Percentiles rank a stretch among this genome's conserved stretches.
Evolutionary conservation across 129 eudicot genomes (phyloP).

Genomic region (Chrysanthemum seticuspe): DNA sequence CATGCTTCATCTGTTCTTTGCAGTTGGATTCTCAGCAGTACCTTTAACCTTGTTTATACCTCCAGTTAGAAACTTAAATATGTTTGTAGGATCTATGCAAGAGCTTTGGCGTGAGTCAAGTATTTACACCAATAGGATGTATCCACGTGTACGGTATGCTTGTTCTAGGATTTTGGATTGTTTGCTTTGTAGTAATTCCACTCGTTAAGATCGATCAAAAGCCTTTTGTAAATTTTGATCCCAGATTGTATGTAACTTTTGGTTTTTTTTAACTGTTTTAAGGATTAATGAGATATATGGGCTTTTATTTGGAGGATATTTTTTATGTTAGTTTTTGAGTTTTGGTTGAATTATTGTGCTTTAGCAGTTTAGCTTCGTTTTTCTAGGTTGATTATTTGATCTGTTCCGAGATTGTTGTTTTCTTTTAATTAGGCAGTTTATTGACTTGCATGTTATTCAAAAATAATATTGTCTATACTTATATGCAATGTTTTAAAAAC

Average conservation of each 20-base stretch:
- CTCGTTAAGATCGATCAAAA: neutral
- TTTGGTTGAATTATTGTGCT: neutral
- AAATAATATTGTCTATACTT: too few relatives aligned
- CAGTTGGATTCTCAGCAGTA: slow-evolving; percentile 80
- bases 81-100: slow-evolving; percentile 66
- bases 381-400: too few relatives aligned
- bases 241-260: neutral
- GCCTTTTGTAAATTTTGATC: neutral
- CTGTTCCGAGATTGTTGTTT: too few relatives aligned
- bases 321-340: neutral
- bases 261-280: neutral
- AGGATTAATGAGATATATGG: neutral
- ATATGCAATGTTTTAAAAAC: too few relatives aligned
- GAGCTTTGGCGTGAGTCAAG: slow-evolving; percentile 61
- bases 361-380: too few relatives aligned
- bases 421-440: too few relatives aligned
- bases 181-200: slow-evolving; percentile 42
- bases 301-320: neutral
- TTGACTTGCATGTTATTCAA: too few relatives aligned
- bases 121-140: slow-evolving; percentile 39
- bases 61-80: slow-evolving; percentile 69
- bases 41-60: slow-evolving; percentile 77
- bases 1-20: slow-evolving; percentile 75
- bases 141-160: slow-evolving; percentile 60
- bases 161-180: slow-evolving; percentile 61